Base-by-base conservation (phyloP, 2,329 filamentous ascomycete species). In the Penicillium sp. region DNA sequence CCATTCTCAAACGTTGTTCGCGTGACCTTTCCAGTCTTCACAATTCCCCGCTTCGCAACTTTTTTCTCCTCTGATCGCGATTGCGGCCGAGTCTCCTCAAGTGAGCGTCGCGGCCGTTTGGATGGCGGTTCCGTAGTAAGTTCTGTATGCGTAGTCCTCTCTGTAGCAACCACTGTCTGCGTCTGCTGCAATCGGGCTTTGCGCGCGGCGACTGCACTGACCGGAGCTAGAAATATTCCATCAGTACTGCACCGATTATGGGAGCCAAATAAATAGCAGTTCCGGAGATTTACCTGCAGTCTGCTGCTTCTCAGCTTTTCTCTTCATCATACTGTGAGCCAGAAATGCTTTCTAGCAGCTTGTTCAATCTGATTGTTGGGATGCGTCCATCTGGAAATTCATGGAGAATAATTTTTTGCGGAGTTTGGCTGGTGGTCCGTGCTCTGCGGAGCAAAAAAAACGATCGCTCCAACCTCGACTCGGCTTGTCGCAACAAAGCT, bases 131-230 rank as follows among this genome's bases (percentile, higher is more conserved):
- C 78, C 17, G 51, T 64, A 26, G 49, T 58, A 9, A 65, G 47
- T 38, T 73, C 65, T 38, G 61, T 52, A 30, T 69, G 60, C 6
- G 62, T 54, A 15, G 68, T 56, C 53, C 67, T 62, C 52, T 71
- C 69, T 31, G 66, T 52, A 23, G 65, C 46, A n/a, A 62, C 52
- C 30, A 62, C 64, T 47, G 51, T 64, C 58, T 72, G 73, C 51
- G 69, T 66, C 56, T 73, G 71, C 62, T 77, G 73, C 64, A 76
- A 74, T 56, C 75, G 72, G 67, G 76, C 76, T 74, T 72, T 78
- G 68, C 78, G 78, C 63, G 78, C 78, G 30, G 78, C 78, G 64
- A 80, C 66, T 49, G 78, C 78, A 64, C 78, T 80, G 62, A 80
- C 67, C n/a, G 74, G 74, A 58, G 68, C 75, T 75, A 66, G 29